Conservation (phyloP, 2,329 filamentous ascomycete species). For the Xylaria sp. region DNA sequence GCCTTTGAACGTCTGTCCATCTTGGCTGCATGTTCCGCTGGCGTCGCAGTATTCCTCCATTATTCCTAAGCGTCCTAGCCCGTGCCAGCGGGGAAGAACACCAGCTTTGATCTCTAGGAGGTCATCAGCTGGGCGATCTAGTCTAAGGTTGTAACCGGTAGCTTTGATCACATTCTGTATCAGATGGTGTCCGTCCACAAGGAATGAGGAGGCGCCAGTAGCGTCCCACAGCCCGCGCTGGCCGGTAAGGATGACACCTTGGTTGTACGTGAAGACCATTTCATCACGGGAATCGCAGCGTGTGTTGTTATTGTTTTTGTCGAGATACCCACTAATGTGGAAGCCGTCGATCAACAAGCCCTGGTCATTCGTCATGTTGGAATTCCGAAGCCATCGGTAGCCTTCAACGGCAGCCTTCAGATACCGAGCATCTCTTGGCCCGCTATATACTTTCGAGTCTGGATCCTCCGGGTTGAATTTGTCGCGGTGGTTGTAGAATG, state of each 20-base stretch:
- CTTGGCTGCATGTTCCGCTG: constrained; percentile 78
- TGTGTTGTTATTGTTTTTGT: constrained; percentile 70
- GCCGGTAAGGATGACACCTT: constrained; percentile 87
- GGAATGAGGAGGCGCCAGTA: constrained; percentile 76
- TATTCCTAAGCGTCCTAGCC: constrained; percentile 81
- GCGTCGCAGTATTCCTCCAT: constrained; percentile 88
- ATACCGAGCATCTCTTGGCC: constrained; percentile 68
- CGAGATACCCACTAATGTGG: constrained; percentile 77
- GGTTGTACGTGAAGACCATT: constrained; percentile 96
- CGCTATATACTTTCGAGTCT: constrained; percentile 51
- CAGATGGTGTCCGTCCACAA: constrained; percentile 82
- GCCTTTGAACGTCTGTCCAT: constrained; percentile 91
- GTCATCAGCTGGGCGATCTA: constrained; percentile 57
- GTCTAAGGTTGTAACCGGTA: constrained; percentile 76
- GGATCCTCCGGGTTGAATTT: constrained; percentile 41
- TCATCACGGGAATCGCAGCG: constrained; percentile 84
- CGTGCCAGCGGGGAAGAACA: constrained; percentile 70
- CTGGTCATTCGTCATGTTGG: constrained; percentile 81
- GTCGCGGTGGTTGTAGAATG: constrained; percentile 61
- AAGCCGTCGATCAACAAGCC: constrained; percentile 90
- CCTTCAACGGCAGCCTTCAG: constrained; percentile 78
- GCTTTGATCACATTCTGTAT: constrained; percentile 78
- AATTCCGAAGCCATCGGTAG: constrained; percentile 81
- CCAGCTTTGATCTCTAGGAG: constrained; percentile 48
- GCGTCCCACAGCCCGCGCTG: constrained; percentile 82